A percentile compares a stretch with the other conserved stretches of the same genome.
Conservation (phyloP, 768 basidiomycete species). For the Suillus variegatus region DNA sequence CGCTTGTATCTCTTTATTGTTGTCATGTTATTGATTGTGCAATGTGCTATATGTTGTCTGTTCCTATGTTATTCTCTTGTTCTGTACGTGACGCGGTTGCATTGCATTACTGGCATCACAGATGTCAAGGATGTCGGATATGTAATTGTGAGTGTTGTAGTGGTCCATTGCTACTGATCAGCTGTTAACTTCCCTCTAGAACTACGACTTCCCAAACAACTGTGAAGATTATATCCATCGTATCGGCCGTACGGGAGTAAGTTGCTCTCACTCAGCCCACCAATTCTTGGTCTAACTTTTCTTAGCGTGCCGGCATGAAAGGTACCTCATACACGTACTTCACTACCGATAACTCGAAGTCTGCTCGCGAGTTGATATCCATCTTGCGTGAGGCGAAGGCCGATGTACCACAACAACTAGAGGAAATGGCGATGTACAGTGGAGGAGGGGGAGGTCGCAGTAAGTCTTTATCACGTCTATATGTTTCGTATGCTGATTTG, state of each 20-base stretch:
- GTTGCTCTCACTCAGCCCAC: conserved; percentile 20
- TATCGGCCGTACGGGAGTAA: conserved; percentile 94
- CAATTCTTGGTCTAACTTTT: conserved; percentile 18
- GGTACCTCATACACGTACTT: conserved; percentile 96
- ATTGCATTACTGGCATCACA: conserved; percentile 41
- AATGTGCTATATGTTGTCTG: conserved; percentile 31
- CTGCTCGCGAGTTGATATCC: conserved; percentile 85
- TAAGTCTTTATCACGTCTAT: conserved; percentile 33
- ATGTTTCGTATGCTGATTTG: conserved; percentile 8
- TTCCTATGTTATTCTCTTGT: conserved; percentile 13
- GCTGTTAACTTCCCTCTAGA: conserved; percentile 46
- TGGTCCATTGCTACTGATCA: conserved; percentile 6
- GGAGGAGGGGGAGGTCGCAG: conserved; percentile 79
- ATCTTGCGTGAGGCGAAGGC: conserved; percentile 91
- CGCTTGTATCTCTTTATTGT: conserved; percentile 30
- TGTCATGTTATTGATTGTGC: conserved; percentile 34
- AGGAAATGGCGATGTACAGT: conserved; percentile 90
- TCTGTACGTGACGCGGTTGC: conserved; percentile 32
- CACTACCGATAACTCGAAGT: conserved; percentile 94
- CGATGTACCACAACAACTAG: conserved; percentile 81
- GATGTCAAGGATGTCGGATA: conserved; percentile 99
- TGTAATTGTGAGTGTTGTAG: conserved; percentile 73
- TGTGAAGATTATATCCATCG: conserved; percentile 99
- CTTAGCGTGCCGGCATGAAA: conserved; percentile 85
- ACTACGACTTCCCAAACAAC: conserved; percentile 98